phyloP scores from a whole-genome alignment of 176 grass and related monocot genomes.

The Typha latifolia region DNA sequence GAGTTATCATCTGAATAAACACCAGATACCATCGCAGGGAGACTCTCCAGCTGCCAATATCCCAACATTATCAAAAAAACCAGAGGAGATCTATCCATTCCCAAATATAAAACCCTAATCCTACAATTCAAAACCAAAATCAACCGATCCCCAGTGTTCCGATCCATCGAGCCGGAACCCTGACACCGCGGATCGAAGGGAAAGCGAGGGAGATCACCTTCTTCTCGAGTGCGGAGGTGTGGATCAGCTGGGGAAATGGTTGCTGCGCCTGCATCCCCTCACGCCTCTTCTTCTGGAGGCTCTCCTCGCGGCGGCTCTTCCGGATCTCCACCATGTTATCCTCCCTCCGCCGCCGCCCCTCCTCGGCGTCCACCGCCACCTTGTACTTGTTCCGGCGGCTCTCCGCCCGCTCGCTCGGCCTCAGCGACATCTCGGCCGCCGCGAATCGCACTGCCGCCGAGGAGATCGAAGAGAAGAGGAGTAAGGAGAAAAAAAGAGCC shows the following conservation, averaged over 20 bases:
- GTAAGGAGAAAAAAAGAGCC: not conserved
- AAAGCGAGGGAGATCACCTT: slow-evolving; percentile 20
- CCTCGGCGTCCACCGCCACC: slow-evolving; percentile 73
- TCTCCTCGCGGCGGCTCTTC: slow-evolving; percentile 62
- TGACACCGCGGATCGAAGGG: not conserved
- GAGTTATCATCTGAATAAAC: slow-evolving; percentile 54
- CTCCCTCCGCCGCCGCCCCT: slow-evolving; percentile 62
- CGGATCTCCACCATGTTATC: slow-evolving; percentile 74
- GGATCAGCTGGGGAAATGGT: slow-evolving; percentile 10
- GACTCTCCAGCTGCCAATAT: slow-evolving; percentile 44
- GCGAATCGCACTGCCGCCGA: not conserved
- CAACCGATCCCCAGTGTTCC: not conserved
- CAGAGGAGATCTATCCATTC: not conserved
- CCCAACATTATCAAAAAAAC: not conserved
- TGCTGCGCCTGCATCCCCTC: slow-evolving; percentile 32
- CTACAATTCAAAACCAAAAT: not conserved
- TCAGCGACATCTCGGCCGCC: slow-evolving; percentile 48
- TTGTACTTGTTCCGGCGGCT: slow-evolving; percentile 60
- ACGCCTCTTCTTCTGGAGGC: slow-evolving; percentile 71
- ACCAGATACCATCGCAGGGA: slow-evolving; percentile 67
- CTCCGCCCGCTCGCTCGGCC: slow-evolving; percentile 60
- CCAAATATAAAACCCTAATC: slow-evolving; percentile 13
- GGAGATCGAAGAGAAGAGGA: not conserved
- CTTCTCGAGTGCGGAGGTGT: slow-evolving; percentile 46
- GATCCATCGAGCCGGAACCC: not conserved